These are phyloP conservation scores for Psidium friedrichsthalianum DNA, from an alignment of 345 rosid species.

Conservation along the genomic window DNA sequence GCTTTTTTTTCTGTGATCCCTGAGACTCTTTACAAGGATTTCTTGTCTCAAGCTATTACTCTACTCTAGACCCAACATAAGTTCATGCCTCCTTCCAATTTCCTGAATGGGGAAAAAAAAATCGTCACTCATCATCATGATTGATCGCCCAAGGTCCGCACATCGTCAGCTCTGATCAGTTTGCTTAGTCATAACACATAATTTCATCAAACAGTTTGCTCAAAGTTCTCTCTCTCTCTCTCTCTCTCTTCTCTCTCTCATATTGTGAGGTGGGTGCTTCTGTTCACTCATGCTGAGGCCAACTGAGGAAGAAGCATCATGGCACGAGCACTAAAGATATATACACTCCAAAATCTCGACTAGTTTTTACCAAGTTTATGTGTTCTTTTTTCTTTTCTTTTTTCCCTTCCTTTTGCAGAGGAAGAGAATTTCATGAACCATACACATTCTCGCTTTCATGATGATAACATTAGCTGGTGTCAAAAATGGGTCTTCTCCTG, in stretches of 20 bases:
- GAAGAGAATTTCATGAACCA: not conserved
- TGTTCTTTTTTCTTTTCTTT: not conserved
- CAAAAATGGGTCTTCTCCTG: not conserved
- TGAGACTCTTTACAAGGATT: not conserved
- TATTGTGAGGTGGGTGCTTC: not conserved
- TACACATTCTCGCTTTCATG: not conserved
- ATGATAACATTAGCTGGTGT: not conserved
- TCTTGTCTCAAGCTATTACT: not conserved
- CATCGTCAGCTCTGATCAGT: not conserved
- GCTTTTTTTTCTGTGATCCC: not conserved
- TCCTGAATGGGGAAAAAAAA: not conserved
- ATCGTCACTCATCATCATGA: not conserved
- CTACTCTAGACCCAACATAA: not conserved
- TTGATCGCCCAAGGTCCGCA: not conserved
- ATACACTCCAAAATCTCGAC: not conserved
- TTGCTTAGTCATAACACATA: not conserved
- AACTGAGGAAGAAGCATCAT: not conserved
- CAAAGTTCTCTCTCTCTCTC: not conserved
- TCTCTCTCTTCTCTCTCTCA: not conserved
- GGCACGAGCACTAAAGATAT: not conserved
- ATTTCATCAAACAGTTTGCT: not conserved
- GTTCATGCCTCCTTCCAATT: not conserved
- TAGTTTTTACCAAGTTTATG: not conserved
- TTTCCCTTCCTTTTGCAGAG: not conserved
- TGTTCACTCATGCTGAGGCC: conserved; percentile 1